These are phyloP conservation scores for Casaregolazyma lundiana DNA, from an alignment of 1,139 yeast genomes.

Conservation along the genomic window DNA sequence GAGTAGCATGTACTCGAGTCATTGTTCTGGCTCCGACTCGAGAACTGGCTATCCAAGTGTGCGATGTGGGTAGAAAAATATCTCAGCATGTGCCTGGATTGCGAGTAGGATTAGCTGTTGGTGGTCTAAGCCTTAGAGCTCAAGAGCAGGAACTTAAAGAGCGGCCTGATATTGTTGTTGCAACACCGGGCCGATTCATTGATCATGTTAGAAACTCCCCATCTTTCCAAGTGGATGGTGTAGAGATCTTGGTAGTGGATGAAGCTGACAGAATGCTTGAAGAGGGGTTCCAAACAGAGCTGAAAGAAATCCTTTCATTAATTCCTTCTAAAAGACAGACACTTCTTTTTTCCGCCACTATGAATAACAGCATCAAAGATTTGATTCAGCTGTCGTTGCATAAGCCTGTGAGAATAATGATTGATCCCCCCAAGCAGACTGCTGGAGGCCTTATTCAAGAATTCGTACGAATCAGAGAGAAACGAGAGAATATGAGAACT, in stretches of 20 bases:
- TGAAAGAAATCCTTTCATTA: constrained; percentile 80
- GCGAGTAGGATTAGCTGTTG: constrained; percentile 89
- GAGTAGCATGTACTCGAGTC: constrained; percentile 82
- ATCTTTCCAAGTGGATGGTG: constrained; percentile 81
- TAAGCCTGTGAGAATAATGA: constrained; percentile 90
- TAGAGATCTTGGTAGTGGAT: constrained; percentile 89
- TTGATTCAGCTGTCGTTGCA: constrained; percentile 81
- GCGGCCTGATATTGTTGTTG: constrained; percentile 93
- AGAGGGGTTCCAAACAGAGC: constrained; percentile 95
- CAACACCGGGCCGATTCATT: constrained; percentile 95
- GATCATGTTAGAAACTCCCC: constrained; percentile 96
- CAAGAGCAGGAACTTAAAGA: constrained; percentile 91
- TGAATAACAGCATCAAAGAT: constrained; percentile 89
- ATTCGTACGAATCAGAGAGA: constrained; percentile 79
- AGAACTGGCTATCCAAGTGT: constrained; percentile 94
- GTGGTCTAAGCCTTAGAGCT: constrained; percentile 90
- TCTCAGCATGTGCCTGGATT: constrained; percentile 72
- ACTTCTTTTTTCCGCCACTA: constrained; percentile 90
- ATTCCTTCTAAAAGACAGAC: constrained; percentile 93
- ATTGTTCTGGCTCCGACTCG: constrained; percentile 92
- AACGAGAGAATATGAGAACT: constrained; percentile 78
- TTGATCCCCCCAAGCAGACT: constrained; percentile 93
- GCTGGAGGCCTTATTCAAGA: constrained; percentile 85
- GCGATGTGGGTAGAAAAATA: constrained; percentile 85
- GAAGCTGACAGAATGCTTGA: constrained; percentile 99